phyloP scores from a whole-genome alignment of 371 early-diverging fungal genomes.

The Parasitella parasitica region DNA sequence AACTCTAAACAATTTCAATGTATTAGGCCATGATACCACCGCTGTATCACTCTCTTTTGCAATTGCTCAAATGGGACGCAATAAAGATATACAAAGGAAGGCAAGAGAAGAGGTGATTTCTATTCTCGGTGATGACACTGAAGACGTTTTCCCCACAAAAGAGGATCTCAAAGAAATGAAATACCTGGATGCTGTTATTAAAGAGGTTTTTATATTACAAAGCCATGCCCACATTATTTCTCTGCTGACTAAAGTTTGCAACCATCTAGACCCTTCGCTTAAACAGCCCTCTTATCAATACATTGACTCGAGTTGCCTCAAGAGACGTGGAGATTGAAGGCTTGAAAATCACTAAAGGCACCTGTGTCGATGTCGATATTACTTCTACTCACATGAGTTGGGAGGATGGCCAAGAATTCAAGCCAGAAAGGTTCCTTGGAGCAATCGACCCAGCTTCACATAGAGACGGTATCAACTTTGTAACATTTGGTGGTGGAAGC shows the following conservation, averaged over 20 bases:
- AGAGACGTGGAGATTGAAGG: constrained; percentile 38
- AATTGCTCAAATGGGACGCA: constrained; percentile 27
- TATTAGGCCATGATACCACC: constrained; percentile 38
- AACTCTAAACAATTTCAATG: background rate
- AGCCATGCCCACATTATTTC: too few species aligned
- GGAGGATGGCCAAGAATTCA: constrained; percentile 19
- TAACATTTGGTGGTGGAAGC: constrained; percentile 49
- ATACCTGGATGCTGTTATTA: constrained; percentile 24
- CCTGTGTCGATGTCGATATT: constrained; percentile 38
- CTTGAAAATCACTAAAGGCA: constrained; percentile 38
- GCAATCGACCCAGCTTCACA: constrained; percentile 9
- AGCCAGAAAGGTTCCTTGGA: constrained; percentile 22
- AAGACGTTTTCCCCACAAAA: constrained; percentile 19
- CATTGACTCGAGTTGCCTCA: constrained; percentile 18
- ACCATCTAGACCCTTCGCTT: constrained; percentile 39
- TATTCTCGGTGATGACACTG: constrained; percentile 22
- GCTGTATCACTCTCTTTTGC: constrained; percentile 26
- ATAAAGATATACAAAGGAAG: constrained; percentile 19
- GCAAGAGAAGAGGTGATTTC: constrained; percentile 25
- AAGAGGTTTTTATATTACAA: constrained; percentile 20
- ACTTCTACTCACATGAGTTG: constrained; percentile 17
- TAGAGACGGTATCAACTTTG: constrained; percentile 28
- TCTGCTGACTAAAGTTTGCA: too few species aligned
- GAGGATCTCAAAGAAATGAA: constrained; percentile 23
- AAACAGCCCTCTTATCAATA: constrained; percentile 23